These are phyloP conservation scores for Suillus hirtellus DNA, from an alignment of 768 basidiomycete genomes.

Conservation along the genomic window DNA sequence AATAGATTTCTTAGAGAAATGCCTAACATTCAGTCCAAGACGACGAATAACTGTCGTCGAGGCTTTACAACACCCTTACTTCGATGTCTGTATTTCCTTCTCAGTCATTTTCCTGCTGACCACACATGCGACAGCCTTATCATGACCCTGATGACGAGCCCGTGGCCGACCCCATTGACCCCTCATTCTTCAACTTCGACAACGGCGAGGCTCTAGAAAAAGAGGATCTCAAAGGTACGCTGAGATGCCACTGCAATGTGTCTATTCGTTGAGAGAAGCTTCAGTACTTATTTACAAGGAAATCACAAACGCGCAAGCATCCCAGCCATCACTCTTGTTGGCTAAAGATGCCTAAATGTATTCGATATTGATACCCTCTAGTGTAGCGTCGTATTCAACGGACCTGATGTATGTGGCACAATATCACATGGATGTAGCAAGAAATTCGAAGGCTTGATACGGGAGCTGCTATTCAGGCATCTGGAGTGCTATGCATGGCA, in stretches of 20 bases:
- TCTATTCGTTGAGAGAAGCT: neutral
- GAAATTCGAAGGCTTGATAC: neutral
- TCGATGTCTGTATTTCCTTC: conserved; percentile 53
- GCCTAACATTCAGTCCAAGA: conserved; percentile 83
- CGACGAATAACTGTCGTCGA: conserved; percentile 87
- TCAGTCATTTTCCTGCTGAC: neutral
- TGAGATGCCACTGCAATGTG: conserved; percentile 1
- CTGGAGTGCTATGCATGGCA: neutral
- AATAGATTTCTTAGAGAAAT: conserved; percentile 77
- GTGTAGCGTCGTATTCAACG: conserved; percentile 5
- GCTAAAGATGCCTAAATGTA: neutral
- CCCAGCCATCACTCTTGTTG: neutral
- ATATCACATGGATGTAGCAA: neutral
- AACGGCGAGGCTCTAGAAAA: conserved; percentile 64
- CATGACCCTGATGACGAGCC: conserved; percentile 92
- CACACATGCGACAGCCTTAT: conserved; percentile 58
- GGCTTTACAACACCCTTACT: conserved; percentile 86
- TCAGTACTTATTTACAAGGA: conserved; percentile 51
- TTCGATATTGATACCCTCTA: conserved; percentile 2
- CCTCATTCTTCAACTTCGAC: conserved; percentile 84
- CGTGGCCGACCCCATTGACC: conserved; percentile 69
- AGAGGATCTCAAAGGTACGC: conserved; percentile 67
- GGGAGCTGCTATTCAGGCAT: neutral
- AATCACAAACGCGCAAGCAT: conserved; percentile 32
- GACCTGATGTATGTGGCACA: conserved; percentile 3